A percentile compares a stretch with the other conserved stretches of the same genome.
Evolutionary conservation across 148 eudicot genomes (phyloP).

Genomic region (Camellia granthamiana): DNA sequence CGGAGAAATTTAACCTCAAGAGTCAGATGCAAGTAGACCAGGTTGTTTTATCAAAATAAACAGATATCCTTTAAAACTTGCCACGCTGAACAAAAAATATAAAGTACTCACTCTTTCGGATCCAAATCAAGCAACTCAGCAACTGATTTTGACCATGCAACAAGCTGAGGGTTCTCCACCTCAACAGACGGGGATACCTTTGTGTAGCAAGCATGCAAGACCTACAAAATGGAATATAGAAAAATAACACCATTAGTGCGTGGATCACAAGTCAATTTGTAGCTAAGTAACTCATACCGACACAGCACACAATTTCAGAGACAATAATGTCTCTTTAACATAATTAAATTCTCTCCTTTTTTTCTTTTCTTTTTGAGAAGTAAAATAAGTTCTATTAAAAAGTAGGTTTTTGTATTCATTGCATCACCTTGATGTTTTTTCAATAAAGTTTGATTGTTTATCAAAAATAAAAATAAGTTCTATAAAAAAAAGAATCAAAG

Average conservation of each 20-base stretch:
- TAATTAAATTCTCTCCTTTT: too few species aligned
- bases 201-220: slow-evolving; percentile 82
- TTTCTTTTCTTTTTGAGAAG: too few species aligned
- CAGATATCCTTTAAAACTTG: slow-evolving; percentile 1
- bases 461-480: too few species aligned
- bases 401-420: too few species aligned
- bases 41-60: background rate
- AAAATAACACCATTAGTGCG: background rate
- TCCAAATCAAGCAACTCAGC: slow-evolving; percentile 77
- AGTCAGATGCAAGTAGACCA: background rate
- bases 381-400: too few species aligned
- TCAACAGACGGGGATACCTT: slow-evolving; percentile 80
- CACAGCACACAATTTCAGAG: too few species aligned
- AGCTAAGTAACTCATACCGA: too few species aligned
- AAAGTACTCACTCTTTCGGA: slow-evolving; percentile 72
- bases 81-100: background rate
- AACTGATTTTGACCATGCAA: slow-evolving; percentile 90
- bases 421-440: too few species aligned
- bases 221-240: slow-evolving; percentile 38
- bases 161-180: slow-evolving; percentile 89
- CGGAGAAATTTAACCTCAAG: background rate
- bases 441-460: too few species aligned
- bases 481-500: too few species aligned
- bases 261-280: background rate
- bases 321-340: too few species aligned